Base-by-base conservation (phyloP, 2,329 filamentous ascomycete genomes). In the Calonectria pteridis region DNA sequence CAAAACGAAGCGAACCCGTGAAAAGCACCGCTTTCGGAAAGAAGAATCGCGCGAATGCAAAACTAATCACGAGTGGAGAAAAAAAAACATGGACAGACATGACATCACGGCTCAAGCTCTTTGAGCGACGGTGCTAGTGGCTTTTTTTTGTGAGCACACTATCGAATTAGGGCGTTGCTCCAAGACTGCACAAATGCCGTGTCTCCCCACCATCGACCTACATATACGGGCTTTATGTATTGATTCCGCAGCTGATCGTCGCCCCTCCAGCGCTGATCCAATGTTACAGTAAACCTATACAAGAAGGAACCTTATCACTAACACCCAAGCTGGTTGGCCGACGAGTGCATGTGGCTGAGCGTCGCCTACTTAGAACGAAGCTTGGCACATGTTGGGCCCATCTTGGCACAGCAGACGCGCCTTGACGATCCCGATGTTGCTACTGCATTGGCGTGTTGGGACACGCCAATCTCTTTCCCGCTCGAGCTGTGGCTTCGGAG, bases 331-430 rank as follows among this genome's bases (percentile, higher is more conserved):
- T 55, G 67, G 67, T 70, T 70, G 58, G 67, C 35, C 28, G 28
- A 28, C 20, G 62, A 65, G 43, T 43, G 59, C 67, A 70, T 33
- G 67, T 49, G 67, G 67, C 49, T 65, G 67, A 40, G 31, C 46
- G 59, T 64, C 67, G 62, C 35, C 49, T 40, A 26, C 67, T 70
- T 55, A 33, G 33, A 64, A 64, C 67, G 67, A 70, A 70, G 58
- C 67, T 70, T 70, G 67, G 67, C 67, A 70, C 55, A 62, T 40
- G n/a, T 14, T 40, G 40, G 37, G 55, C 55, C 4, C 23, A 55
- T 55, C 67, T 70, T 65, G 67, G 58, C 67, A 55, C 28, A 31
- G 10, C 4, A 64, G 43, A 10, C 31, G 37, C n/a, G n/a, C n/a
- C 28, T 53, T 31, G 55, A 49, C 28, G 33, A 64, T 35, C 46